Percentiles rank a stretch among this genome's conserved stretches.
These are phyloP conservation scores for Omphalotus olearius DNA, from an alignment of 1,284 basidiomycete species.

Conservation along the genomic window DNA sequence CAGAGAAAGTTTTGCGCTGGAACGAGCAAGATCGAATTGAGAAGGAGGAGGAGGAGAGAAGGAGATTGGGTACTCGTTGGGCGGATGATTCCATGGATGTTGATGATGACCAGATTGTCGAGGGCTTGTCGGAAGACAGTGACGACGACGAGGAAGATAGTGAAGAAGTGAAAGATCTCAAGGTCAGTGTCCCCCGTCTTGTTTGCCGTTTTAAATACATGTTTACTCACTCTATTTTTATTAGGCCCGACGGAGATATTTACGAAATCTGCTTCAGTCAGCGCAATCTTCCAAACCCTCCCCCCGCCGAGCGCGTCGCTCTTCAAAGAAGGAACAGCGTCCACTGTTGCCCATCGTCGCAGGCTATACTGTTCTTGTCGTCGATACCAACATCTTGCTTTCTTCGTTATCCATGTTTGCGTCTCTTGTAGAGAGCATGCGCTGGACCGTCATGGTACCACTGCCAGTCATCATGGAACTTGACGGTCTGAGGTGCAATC, in stretches of 20 bases:
- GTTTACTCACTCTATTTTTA: constrained; percentile 2
- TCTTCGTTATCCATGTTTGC: constrained; percentile 73
- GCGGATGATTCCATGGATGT: constrained; percentile 67
- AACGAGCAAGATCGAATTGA: constrained; percentile 60
- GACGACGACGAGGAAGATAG: constrained; percentile 56
- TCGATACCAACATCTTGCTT: constrained; percentile 93
- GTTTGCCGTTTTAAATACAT: constrained; percentile 8
- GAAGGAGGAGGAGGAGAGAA: constrained; percentile 64
- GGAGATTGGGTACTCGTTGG: constrained; percentile 58
- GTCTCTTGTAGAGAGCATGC: constrained; percentile 73
- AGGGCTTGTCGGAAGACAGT: constrained; percentile 37
- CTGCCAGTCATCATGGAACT: constrained; percentile 95
- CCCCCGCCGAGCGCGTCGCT: constrained; percentile 32
- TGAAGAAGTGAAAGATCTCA: constrained; percentile 72
- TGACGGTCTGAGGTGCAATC: constrained; percentile 79
- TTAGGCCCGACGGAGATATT: constrained; percentile 64
- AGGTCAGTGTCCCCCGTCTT: constrained; percentile 42
- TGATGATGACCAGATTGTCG: constrained; percentile 43
- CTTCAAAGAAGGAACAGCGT: constrained; percentile 25
- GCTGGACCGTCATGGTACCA: constrained; percentile 89
- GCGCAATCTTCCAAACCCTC: constrained; percentile 28
- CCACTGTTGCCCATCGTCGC: constrained; percentile 57
- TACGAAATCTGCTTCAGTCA: constrained; percentile 54
- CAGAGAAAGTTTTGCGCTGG: constrained; percentile 69
- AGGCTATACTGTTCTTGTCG: constrained; percentile 87